Percentiles rank a stretch among this genome's conserved stretches.
These are phyloP conservation scores for Rhizophagus prolifer DNA, from an alignment of 192 early-diverging fungal genomes.

Conservation along the genomic window DNA sequence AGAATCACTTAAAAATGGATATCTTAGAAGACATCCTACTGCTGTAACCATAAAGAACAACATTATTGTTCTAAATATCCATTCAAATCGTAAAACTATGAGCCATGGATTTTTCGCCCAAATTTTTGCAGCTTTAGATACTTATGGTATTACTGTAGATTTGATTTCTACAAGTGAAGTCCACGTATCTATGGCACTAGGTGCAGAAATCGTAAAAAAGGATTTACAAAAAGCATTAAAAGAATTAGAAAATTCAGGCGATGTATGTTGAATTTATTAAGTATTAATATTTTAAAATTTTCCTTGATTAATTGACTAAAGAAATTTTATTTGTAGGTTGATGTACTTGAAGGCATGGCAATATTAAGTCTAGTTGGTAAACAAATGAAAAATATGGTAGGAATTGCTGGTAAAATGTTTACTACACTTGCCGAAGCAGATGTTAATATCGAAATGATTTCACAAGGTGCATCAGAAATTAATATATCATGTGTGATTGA, in stretches of 20 bases:
- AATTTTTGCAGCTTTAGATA: constrained; percentile 90
- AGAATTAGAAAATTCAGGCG: constrained; percentile 77
- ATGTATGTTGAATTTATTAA: constrained; percentile 38
- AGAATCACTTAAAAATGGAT: constrained; percentile 66
- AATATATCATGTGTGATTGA: constrained; percentile 98
- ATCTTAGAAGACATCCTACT: constrained; percentile 79
- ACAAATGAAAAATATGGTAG: constrained; percentile 98
- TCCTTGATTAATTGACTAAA: not conserved
- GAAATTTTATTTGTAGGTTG: constrained; percentile 15
- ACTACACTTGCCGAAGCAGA: constrained; percentile 77
- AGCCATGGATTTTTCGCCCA: constrained; percentile 97
- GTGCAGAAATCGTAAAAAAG: constrained; percentile 56
- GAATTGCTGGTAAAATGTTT: constrained; percentile 94
- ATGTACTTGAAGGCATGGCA: constrained; percentile 78
- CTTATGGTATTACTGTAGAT: constrained; percentile 90
- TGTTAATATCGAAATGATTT: constrained; percentile 99
- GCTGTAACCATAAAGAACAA: constrained; percentile 99
- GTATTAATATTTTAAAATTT: not conserved
- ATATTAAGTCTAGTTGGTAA: constrained; percentile 95
- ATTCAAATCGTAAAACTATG: constrained; percentile 94
- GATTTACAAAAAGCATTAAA: constrained; percentile 79
- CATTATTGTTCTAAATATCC: constrained; percentile 93
- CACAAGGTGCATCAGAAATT: constrained; percentile 97
- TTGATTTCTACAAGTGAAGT: constrained; percentile 93
- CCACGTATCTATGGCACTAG: constrained; percentile 87